phyloP scores from a whole-genome alignment of 805 yeast species.

The Nakazawaea wyomingensis region DNA sequence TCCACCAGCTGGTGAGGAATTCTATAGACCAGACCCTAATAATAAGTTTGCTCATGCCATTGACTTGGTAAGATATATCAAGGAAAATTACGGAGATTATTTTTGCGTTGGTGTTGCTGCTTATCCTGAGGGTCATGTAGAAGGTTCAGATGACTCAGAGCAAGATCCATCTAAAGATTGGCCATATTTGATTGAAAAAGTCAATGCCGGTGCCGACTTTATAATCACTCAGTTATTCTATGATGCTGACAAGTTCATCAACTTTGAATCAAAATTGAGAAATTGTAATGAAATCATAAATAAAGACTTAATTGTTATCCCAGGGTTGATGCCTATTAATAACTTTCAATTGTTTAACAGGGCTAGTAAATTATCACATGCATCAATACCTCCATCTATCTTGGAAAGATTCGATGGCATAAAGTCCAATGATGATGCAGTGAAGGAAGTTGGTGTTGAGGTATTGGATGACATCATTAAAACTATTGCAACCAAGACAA shows the following conservation, averaged over 20 bases:
- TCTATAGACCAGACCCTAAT: slow-evolving; percentile 36
- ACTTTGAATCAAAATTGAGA: slow-evolving; percentile 43
- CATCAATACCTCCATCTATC: slow-evolving; percentile 63
- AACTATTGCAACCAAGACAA: slow-evolving; percentile 46
- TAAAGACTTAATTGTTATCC: slow-evolving; percentile 49
- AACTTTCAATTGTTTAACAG: slow-evolving; percentile 77
- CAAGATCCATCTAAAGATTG: slow-evolving; percentile 69
- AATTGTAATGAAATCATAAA: slow-evolving; percentile 29
- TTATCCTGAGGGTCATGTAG: slow-evolving; percentile 96
- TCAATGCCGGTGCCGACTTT: slow-evolving; percentile 93
- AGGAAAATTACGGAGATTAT: slow-evolving; percentile 62
- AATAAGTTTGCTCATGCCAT: slow-evolving; percentile 71
- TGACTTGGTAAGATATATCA: slow-evolving; percentile 82
- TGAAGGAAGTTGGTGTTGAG: slow-evolving; percentile 79
- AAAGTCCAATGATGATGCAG: slow-evolving; percentile 70
- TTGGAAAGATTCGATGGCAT: slow-evolving; percentile 51
- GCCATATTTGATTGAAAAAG: slow-evolving; percentile 76
- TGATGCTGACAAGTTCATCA: slow-evolving; percentile 72
- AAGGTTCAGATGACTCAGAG: slow-evolving; percentile 61
- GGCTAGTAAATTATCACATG: slow-evolving; percentile 86
- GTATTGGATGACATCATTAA: slow-evolving; percentile 60
- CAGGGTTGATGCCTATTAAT: slow-evolving; percentile 90
- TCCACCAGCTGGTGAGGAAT: slow-evolving; percentile 63
- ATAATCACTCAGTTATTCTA: slow-evolving; percentile 88
- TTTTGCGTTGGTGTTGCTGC: slow-evolving; percentile 97